These are phyloP conservation scores for Solanum pennellii DNA, from an alignment of 257 asterid species.

Conservation along the genomic window DNA sequence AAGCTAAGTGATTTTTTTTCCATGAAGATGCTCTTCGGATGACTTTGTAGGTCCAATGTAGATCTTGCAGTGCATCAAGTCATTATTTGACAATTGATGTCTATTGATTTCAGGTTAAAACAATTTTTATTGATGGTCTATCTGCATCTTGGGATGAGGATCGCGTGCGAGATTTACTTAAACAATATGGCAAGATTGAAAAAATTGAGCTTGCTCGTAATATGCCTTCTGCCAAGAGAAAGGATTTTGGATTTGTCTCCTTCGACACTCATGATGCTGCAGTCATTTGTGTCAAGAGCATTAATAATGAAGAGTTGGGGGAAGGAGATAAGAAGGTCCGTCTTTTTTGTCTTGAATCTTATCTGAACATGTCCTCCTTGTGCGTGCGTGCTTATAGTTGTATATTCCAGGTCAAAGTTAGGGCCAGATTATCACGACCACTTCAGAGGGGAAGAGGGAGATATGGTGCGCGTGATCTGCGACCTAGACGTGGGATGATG, in stretches of 20 bases:
- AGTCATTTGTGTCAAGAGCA: constrained; percentile 75
- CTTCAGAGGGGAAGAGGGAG: constrained; percentile 96
- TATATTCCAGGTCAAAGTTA: constrained; percentile 72
- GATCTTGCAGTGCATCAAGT: background rate
- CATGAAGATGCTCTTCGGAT: background rate
- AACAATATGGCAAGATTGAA: constrained; percentile 61
- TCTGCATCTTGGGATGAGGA: constrained; percentile 91
- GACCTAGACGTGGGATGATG: constrained; percentile 44
- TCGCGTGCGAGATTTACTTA: constrained; percentile 52
- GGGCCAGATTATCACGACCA: constrained; percentile 97
- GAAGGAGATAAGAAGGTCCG: constrained; percentile 84
- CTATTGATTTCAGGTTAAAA: constrained; percentile 57
- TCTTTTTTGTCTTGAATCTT: background rate
- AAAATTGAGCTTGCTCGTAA: constrained; percentile 92
- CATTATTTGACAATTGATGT: background rate
- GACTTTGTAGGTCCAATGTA: background rate
- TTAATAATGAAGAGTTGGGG: constrained; percentile 85
- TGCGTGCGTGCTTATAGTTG: background rate
- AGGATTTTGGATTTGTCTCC: constrained; percentile 92
- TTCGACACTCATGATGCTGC: constrained; percentile 90
- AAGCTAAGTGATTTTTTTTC: background rate
- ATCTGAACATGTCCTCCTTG: background rate
- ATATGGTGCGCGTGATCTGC: constrained; percentile 50
- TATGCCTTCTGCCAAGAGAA: constrained; percentile 98
- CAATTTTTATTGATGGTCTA: constrained; percentile 94